Conservation (phyloP, 2,329 filamentous ascomycete species). For the Metarhizium rileyi region DNA sequence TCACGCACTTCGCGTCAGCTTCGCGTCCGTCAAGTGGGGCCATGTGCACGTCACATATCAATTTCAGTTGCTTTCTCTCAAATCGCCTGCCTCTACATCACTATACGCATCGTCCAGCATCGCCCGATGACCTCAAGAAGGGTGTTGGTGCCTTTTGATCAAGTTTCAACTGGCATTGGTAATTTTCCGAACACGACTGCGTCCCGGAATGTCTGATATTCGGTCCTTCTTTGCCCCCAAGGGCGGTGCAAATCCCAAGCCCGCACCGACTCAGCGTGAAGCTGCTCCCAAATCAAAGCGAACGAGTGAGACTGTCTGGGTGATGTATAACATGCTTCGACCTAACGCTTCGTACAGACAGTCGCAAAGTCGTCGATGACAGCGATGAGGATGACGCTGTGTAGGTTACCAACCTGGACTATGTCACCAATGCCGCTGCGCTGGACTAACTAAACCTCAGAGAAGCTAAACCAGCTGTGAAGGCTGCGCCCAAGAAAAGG, state of each 20-base stretch:
- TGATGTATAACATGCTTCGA: background rate
- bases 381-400: constrained; percentile 62
- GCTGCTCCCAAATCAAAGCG: constrained; percentile 34
- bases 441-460: constrained; percentile 13
- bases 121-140: constrained; percentile 14
- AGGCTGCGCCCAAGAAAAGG: constrained; percentile 44
- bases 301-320: constrained; percentile 27
- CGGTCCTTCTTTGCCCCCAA: constrained; percentile 83
- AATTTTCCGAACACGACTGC: background rate
- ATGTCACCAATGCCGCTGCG: background rate
- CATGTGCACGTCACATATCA: constrained; percentile 24
- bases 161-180: constrained; percentile 2
- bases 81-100: constrained; percentile 5
- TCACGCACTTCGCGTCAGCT: constrained; percentile 36
- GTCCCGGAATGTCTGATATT: constrained; percentile 69
- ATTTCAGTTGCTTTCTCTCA: constrained; percentile 20
- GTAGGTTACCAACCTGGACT: background rate
- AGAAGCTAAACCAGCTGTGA: constrained; percentile 44
- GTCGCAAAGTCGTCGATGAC: constrained; percentile 67
- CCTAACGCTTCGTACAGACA: constrained; percentile 27
- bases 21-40: constrained; percentile 26
- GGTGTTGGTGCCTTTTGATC: constrained; percentile 2
- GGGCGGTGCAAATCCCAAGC: constrained; percentile 43
- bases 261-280: constrained; percentile 35
- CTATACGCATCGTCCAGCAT: constrained; percentile 10